Conservation (phyloP, 495 filamentous ascomycete species). For the Lophium mytilinum region DNA sequence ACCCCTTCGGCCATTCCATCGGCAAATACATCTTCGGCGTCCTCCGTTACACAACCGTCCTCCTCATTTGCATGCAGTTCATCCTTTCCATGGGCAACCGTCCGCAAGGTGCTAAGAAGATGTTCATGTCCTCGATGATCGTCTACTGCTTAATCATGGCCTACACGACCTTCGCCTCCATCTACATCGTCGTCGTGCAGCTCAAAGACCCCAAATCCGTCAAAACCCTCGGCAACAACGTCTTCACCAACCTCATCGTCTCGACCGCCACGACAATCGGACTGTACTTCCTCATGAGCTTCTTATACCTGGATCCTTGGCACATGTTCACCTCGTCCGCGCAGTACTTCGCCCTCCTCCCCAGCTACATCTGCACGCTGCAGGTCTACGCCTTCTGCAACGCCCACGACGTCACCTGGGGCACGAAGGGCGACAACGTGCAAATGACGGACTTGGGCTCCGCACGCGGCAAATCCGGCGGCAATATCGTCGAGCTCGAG, state of each 20-base stretch:
- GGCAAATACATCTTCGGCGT: constrained; percentile 79
- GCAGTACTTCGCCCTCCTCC: constrained; percentile 92
- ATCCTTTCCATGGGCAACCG: constrained; percentile 98
- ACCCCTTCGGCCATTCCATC: constrained; percentile 83
- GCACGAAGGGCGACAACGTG: constrained; percentile 96
- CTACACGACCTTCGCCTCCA: constrained; percentile 80
- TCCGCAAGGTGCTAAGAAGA: constrained; percentile 87
- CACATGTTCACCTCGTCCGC: constrained; percentile 92
- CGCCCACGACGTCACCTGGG: constrained; percentile 98
- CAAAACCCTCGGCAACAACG: constrained; percentile 64
- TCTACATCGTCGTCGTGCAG: constrained; percentile 81
- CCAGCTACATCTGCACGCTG: constrained; percentile 90
- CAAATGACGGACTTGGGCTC: constrained; percentile 84
- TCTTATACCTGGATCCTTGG: constrained; percentile 97
- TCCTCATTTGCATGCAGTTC: constrained; percentile 90
- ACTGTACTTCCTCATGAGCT: constrained; percentile 91
- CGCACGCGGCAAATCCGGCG: constrained; percentile 59
- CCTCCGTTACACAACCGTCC: constrained; percentile 71
- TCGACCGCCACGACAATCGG: constrained; percentile 83
- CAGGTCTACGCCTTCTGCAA: constrained; percentile 99
- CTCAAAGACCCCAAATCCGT: constrained; percentile 47
- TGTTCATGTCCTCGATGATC: constrained; percentile 82
- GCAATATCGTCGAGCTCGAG: constrained; percentile 75
- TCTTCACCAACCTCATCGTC: constrained; percentile 92
- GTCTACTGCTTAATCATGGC: constrained; percentile 89